Evolutionary conservation across 1,284 basidiomycete genomes (phyloP).

Genomic region (Agaricales sp.): DNA sequence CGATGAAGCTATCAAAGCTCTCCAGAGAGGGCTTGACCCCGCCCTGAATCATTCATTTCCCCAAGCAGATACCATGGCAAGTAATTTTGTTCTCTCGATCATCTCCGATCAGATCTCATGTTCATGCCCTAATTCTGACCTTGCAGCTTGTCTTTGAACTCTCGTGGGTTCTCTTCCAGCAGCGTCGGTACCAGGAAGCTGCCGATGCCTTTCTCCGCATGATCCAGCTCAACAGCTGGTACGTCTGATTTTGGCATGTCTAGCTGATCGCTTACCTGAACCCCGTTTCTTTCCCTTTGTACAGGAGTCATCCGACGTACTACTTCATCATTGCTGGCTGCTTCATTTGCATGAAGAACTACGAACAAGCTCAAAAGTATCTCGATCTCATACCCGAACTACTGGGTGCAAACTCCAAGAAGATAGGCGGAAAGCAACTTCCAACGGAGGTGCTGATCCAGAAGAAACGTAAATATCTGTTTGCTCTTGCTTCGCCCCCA

Average conservation of each 20-base stretch:
- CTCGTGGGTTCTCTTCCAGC: constrained; percentile 61
- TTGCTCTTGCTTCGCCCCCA: constrained; percentile 2
- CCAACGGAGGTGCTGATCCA: constrained; percentile 69
- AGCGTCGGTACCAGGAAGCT: constrained; percentile 54
- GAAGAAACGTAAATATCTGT: constrained; percentile 44
- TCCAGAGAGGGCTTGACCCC: constrained; percentile 47
- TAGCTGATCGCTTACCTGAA: constrained; percentile 1
- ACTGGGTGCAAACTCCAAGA: constrained; percentile 37
- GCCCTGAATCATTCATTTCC: constrained; percentile 44
- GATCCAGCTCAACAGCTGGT: constrained; percentile 63
- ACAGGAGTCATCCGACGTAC: constrained; percentile 68
- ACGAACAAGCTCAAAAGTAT: constrained; percentile 44
- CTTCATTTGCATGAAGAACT: constrained; percentile 41
- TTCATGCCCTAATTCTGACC: not conserved
- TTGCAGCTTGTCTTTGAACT: constrained; percentile 63
- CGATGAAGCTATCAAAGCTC: constrained; percentile 48
- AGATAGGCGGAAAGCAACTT: constrained; percentile 54
- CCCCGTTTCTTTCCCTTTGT: constrained; percentile 2
- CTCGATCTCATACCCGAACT: constrained; percentile 50
- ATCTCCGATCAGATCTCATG: not conserved
- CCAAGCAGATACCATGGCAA: constrained; percentile 63
- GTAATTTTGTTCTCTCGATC: constrained; percentile 10
- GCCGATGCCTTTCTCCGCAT: constrained; percentile 56
- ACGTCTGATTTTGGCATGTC: constrained; percentile 11
- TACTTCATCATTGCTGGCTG: constrained; percentile 67